Evolutionary conservation across 305 asterid species (phyloP).

Genomic region (Rubia peregrina): DNA sequence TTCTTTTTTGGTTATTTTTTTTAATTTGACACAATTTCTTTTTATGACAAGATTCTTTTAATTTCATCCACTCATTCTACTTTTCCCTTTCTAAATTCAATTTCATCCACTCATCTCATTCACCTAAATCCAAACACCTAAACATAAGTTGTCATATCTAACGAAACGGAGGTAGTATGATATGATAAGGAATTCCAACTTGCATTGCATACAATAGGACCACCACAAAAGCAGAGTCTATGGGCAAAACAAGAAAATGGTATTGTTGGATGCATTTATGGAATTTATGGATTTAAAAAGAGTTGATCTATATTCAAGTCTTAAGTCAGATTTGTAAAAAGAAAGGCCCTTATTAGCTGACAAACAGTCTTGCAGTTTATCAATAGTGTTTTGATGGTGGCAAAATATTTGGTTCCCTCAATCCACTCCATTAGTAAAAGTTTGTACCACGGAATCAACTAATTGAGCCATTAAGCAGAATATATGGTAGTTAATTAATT

Average conservation of each 20-base stretch:
- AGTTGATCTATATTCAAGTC: not conserved
- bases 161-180: too few species aligned
- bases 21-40: too few species aligned
- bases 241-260: not conserved
- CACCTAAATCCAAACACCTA: too few species aligned
- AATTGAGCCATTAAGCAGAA: conserved; percentile 1
- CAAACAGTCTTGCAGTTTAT: not conserved
- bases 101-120: too few species aligned
- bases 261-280: not conserved
- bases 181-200: conserved; percentile 27
- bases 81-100: too few species aligned
- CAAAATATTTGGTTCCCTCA: not conserved
- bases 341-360: not conserved
- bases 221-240: conserved; percentile 24
- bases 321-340: too few species aligned
- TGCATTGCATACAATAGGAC: conserved; percentile 21
- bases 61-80: too few species aligned
- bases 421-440: conserved; percentile 11
- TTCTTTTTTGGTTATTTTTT: too few species aligned
- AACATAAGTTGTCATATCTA: too few species aligned
- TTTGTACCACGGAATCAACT: conserved; percentile 13
- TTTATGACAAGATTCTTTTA: too few species aligned
- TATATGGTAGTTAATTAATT: not conserved
- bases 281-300: not conserved
- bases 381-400: not conserved